Base-by-base conservation (phyloP, 306 rosid species). In the Vicia villosa region DNA sequence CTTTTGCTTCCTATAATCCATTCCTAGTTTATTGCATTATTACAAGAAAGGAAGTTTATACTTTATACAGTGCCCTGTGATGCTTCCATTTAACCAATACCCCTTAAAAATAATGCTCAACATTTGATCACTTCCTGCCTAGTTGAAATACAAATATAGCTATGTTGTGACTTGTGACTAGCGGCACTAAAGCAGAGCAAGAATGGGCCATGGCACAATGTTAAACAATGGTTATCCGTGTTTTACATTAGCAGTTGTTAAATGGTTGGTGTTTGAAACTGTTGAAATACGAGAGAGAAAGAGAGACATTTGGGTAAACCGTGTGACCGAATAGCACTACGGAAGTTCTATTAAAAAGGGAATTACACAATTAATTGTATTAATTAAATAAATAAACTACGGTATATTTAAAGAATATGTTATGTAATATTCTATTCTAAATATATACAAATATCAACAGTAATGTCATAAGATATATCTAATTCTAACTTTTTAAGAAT, bases 21-120 rank as follows among this genome's bases (percentile, higher is more conserved):
- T 26, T 74, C 4, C 72, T 24, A 51, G 72, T 26, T 40, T 46
- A 41, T 69, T 69, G 24, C 49, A 49, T 45, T 11, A 58, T 2
- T 19, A 28, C 19, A 38, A 38, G 7, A 24, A 70, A 40, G 38
- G 60, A 30, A 20, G 21, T 58, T 58, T 57, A 15, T n/a, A n/a
- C n/a, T n/a, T n/a, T n/a, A n/a, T 57, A 32, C 38, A 19, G 37
- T 17, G 14, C 40, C 40, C 41, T 22, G 56, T 40, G 26, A 20
- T 20, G 21, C 55, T 13, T 9, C 20, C n/a, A 12, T 41, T 60
- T 15, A 8, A 16, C 64, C 15, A 60, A 16, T 16, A 17, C 5
- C 66, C 7, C 28, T 60, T 15, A 60, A n/a, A 58, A 22, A 24
- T 55, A 55, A 19, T 55, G 62, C 19, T 22, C 16, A 13, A 22